phyloP scores from a whole-genome alignment of 2,329 filamentous ascomycete species.

The Coniochaeta sp. region DNA sequence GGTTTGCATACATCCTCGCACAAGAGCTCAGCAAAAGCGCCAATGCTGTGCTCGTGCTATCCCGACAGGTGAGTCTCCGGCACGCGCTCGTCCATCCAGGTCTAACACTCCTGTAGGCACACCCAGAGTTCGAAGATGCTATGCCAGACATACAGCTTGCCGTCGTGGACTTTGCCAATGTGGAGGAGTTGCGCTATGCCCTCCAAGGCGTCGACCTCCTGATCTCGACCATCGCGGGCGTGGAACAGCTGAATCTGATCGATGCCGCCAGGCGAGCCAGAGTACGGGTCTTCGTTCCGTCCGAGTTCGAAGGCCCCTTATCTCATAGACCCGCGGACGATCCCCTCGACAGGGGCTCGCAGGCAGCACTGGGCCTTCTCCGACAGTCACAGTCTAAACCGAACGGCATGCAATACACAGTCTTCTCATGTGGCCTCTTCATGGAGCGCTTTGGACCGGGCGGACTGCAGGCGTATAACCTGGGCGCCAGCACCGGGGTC shows the following conservation, averaged over 20 bases:
- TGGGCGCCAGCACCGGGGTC: constrained; percentile 50
- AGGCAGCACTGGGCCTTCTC: constrained; percentile 48
- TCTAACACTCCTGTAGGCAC: constrained; percentile 31
- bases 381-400: constrained; percentile 36
- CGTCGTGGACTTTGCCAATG: constrained; percentile 58
- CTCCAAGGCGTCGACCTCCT: constrained; percentile 68
- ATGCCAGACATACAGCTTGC: constrained; percentile 56
- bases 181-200: constrained; percentile 51
- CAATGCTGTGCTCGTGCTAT: constrained; percentile 65
- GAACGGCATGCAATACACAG: constrained; percentile 55
- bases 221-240: constrained; percentile 65
- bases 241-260: constrained; percentile 62
- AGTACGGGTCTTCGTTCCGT: constrained; percentile 65
- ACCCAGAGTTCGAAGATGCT: constrained; percentile 42
- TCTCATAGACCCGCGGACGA: constrained; percentile 46
- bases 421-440: constrained; percentile 68
- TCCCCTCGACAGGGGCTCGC: constrained; percentile 53
- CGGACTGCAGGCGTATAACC: constrained; percentile 52
- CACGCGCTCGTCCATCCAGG: neutral
- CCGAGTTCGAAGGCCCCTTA: constrained; percentile 65
- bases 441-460: constrained; percentile 68
- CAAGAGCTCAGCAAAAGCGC: constrained; percentile 55
- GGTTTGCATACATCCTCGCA: constrained; percentile 35
- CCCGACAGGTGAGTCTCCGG: constrained; percentile 41
- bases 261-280: constrained; percentile 58